Evolutionary conservation across 176 grass and related monocot genomes (phyloP), one percentile per base, ranked within the genome.

Genomic region (Coix lacrymajobi): DNA sequence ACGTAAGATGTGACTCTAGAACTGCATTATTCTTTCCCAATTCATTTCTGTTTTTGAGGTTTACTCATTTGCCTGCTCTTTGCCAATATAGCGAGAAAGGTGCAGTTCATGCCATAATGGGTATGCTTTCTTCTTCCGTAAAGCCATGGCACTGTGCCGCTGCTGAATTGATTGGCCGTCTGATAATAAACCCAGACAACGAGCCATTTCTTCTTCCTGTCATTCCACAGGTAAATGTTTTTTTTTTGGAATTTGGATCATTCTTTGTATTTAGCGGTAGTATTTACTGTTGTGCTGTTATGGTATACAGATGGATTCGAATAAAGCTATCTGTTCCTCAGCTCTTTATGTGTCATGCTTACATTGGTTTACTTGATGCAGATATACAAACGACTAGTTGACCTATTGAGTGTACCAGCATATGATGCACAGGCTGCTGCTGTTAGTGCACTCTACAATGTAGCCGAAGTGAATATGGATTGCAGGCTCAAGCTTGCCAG

Each of bases 151-250:
- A 95, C 56, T 98, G 96, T 88, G 92, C 93, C 63, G 96, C 96
- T 70, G 91, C 96, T 85, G 96, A 98, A 90, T 86, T 98, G 83
- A 88, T 96, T 90, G 96, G 96, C 31, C 91, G 96, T 58, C 60
- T 98, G 63, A 91, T 98, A 88, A 92, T 98, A 87, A 98, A 98
- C 92, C 96, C 96, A 79, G 96, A 98, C 73, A 98, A 98, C 69
- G 96, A 98, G 43, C 71, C 80, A 5, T 98, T 93, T 90, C 92
- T 98, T 76, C 92, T 98, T 84, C 92, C 92, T 77, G 87, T 87
- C 24, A 66, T 86, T 68, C 87, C 85, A 33, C 88, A 98, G 76
- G 96, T 95, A 80, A 51, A 71, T 65, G 17, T 4, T 73, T 65
- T 22, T 39, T n/a, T 17, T 56, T 8, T 20, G 48, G 6, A 56